These are phyloP conservation scores for Ensete glaucum DNA, from an alignment of 176 grass and related monocot species.

Conservation along the genomic window DNA sequence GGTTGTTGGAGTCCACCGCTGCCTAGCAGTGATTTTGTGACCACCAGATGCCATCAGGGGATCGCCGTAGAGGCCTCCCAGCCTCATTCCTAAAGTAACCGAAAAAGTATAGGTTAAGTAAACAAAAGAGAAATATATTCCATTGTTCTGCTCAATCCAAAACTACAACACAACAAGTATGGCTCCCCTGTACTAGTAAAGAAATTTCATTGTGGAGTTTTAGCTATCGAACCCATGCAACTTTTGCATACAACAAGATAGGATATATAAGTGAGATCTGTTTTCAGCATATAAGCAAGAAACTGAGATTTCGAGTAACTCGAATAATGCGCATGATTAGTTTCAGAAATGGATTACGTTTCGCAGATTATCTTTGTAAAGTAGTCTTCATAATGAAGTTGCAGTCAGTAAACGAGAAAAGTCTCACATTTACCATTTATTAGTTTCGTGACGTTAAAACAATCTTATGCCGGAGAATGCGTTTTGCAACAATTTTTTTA, in stretches of 20 bases:
- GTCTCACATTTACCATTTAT: too few relatives aligned
- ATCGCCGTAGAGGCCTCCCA: neutral
- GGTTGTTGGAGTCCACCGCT: conserved; percentile 10
- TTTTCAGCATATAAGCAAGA: neutral
- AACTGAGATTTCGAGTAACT: neutral
- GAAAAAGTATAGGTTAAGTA: neutral
- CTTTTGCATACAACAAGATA: too few relatives aligned
- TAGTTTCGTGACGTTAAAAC: too few relatives aligned
- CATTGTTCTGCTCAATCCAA: too few relatives aligned
- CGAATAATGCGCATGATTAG: neutral
- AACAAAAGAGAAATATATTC: too few relatives aligned
- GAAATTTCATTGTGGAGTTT: neutral
- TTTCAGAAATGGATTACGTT: neutral
- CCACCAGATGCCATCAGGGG: neutral
- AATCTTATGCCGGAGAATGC: too few relatives aligned
- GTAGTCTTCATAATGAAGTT: neutral
- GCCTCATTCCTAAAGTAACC: neutral
- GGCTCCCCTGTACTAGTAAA: too few relatives aligned
- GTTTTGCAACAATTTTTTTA: too few relatives aligned
- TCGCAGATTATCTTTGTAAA: neutral
- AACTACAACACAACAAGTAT: too few relatives aligned
- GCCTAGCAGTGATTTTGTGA: conserved; percentile 1
- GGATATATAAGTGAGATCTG: too few relatives aligned
- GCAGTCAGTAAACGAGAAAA: too few relatives aligned
- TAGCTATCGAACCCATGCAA: neutral